A percentile compares a stretch with the other conserved stretches of the same genome.
These are phyloP conservation scores for Pleurotus cornucopiae DNA, from an alignment of 768 basidiomycete genomes.

Conservation along the genomic window DNA sequence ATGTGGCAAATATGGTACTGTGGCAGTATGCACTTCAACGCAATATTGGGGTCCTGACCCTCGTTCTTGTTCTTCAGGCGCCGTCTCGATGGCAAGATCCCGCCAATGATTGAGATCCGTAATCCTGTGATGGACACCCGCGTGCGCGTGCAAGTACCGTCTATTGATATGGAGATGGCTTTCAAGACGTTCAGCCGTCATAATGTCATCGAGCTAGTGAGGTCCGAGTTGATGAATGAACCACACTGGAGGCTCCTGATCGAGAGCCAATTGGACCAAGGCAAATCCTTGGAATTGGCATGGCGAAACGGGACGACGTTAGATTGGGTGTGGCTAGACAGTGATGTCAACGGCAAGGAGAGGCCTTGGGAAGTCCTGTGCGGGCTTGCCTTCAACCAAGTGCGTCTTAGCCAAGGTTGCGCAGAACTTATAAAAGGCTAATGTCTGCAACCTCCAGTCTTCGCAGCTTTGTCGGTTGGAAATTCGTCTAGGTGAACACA, in stretches of 20 bases:
- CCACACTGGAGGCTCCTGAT: conserved; percentile 62
- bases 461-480: conserved; percentile 53
- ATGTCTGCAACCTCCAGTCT: background rate
- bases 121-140: conserved; percentile 65
- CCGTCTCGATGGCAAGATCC: conserved; percentile 68
- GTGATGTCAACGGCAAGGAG: conserved; percentile 54
- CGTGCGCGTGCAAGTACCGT: conserved; percentile 68
- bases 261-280: conserved; percentile 46
- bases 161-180: conserved; percentile 25
- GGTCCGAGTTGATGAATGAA: conserved; percentile 47
- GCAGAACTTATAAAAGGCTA: too few relatives aligned
- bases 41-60: background rate
- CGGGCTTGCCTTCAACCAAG: conserved; percentile 72
- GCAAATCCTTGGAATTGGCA: conserved; percentile 63
- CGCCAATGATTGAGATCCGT: conserved; percentile 62
- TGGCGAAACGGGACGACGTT: conserved; percentile 74
- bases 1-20: conserved; percentile 78
- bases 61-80: conserved; percentile 39
- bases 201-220: conserved; percentile 62
- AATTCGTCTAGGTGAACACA: conserved; percentile 71
- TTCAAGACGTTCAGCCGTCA: conserved; percentile 52
- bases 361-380: conserved; percentile 74
- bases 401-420: conserved; percentile 23
- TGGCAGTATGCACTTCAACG: conserved; percentile 8
- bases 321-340: conserved; percentile 85